These are phyloP conservation scores for Anthracocystis walkeri DNA, from an alignment of 1,284 basidiomycete genomes.

Conservation along the genomic window DNA sequence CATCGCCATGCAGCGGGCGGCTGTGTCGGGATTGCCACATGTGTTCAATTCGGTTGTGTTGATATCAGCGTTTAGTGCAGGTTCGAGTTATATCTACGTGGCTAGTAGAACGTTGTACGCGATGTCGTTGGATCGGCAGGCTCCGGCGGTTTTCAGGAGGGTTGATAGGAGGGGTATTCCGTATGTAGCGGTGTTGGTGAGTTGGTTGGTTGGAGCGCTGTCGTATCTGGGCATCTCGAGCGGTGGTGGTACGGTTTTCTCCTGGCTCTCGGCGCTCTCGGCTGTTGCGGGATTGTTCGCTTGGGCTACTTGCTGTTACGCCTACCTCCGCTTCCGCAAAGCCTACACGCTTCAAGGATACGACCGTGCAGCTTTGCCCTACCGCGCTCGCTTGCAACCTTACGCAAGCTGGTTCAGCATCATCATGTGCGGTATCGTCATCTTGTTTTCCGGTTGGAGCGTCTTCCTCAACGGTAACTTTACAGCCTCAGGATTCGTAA, in stretches of 20 bases:
- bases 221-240: conserved; percentile 74
- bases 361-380: conserved; percentile 73
- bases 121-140: conserved; percentile 80
- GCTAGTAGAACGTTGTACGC: conserved; percentile 81
- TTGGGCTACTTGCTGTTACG: conserved; percentile 84
- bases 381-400: conserved; percentile 71
- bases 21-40: conserved; percentile 70
- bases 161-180: conserved; percentile 82
- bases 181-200: conserved; percentile 77
- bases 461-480: conserved; percentile 64
- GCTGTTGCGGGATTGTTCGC: conserved; percentile 79
- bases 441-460: conserved; percentile 70
- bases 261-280: conserved; percentile 74
- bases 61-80: conserved; percentile 86
- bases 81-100: conserved; percentile 83
- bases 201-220: conserved; percentile 77
- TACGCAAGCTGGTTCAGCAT: conserved; percentile 60
- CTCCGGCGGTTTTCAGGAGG: conserved; percentile 78
- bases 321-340: conserved; percentile 80
- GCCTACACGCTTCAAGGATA: conserved; percentile 76
- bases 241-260: conserved; percentile 75
- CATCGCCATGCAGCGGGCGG: conserved; percentile 70
- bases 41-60: conserved; percentile 82
- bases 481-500: conserved; percentile 77
- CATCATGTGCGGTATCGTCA: conserved; percentile 48